Base-by-base conservation (phyloP, 176 grass and related monocot species). In the Carex kokanica region DNA sequence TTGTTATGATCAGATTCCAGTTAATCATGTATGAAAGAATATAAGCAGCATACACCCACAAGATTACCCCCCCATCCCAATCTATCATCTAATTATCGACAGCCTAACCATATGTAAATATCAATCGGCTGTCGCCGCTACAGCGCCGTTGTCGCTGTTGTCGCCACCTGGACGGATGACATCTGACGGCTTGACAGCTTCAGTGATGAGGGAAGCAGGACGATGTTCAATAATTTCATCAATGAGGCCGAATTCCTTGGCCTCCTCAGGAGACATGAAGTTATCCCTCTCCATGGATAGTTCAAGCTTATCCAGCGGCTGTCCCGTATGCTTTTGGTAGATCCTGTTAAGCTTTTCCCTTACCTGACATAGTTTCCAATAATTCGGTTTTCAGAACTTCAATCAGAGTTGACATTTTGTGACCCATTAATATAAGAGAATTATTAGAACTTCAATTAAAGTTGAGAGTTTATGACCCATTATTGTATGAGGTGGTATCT, bases 211-310 rank as follows among this genome's bases (percentile, higher is more conserved):
- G 2, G 88, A 84, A 3, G 89, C 81, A 12, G 95, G 95, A 0
- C 92, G 88, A 27, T 75, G 88, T 84, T 94, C 90, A 8, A 98
- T 98, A 79, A 98, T 92, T 85, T 98, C 95, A 29, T 98, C 95
- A 20, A 98, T 73, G 43, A 98, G 92, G 1, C 95, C 95, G 71
- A 93, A 98, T 17, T 93, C 88, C 31, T 75, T 93, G 25, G 95
- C 92, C 73, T 98, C 95, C 20, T 98, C 90, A 0, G 95, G 92
- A 60, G 88, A 88, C 95, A 98, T 98, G 82, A 94, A 98, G 23
- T 90, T 69, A 65, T 98, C 92, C 13, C 95, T 86, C 77, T 94
- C 92, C 95, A 98, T 91, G 87, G 85, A 89, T 71, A 84, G 81
- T 78, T 98, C 88, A 81, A 98, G 94, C 12, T 57, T 85, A 0